Percentiles rank a stretch among this genome's conserved stretches.
phyloP scores from a whole-genome alignment of 139 green algal species.

The Monoraphidium neglectum region DNA sequence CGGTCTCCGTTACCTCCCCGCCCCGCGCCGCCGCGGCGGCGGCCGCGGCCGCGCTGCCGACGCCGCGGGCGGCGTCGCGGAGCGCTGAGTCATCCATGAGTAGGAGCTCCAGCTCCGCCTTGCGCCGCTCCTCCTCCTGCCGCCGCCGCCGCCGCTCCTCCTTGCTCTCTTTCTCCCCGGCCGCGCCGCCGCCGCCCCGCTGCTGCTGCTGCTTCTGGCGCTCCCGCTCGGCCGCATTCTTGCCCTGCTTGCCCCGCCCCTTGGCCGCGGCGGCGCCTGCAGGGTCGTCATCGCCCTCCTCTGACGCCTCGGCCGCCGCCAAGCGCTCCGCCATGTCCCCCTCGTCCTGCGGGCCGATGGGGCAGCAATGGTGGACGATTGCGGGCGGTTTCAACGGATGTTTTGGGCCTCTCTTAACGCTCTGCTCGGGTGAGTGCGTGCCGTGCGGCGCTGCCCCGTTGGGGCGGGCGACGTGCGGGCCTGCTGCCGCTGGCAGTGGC shows the following conservation, averaged over 20 bases:
- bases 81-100: slow-evolving; percentile 87
- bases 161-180: slow-evolving; percentile 14
- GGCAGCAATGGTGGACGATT: too few species aligned
- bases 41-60: neutral
- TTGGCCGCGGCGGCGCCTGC: too few species aligned
- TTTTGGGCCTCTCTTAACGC: too few species aligned
- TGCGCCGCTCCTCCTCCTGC: slow-evolving; percentile 30
- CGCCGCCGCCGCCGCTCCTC: slow-evolving; percentile 31
- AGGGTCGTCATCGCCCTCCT: slow-evolving; percentile 6
- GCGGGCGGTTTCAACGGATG: too few species aligned
- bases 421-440: too few species aligned
- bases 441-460: too few species aligned
- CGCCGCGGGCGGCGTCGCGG: slow-evolving; percentile 32
- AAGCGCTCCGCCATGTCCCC: neutral
- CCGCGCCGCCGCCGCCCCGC: slow-evolving; percentile 18
- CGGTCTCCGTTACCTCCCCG: slow-evolving; percentile 24
- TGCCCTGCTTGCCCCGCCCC: slow-evolving; percentile 3
- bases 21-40: neutral
- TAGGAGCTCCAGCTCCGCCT: slow-evolving; percentile 92
- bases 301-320: neutral
- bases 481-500: too few species aligned
- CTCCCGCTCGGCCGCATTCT: slow-evolving; percentile 1
- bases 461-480: too few species aligned
- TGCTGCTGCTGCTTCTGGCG: slow-evolving; percentile 29
- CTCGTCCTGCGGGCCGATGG: slow-evolving; percentile 4